These are phyloP conservation scores for Lipomyces sp. DNA, from an alignment of 805 yeast genomes.

Conservation along the genomic window DNA sequence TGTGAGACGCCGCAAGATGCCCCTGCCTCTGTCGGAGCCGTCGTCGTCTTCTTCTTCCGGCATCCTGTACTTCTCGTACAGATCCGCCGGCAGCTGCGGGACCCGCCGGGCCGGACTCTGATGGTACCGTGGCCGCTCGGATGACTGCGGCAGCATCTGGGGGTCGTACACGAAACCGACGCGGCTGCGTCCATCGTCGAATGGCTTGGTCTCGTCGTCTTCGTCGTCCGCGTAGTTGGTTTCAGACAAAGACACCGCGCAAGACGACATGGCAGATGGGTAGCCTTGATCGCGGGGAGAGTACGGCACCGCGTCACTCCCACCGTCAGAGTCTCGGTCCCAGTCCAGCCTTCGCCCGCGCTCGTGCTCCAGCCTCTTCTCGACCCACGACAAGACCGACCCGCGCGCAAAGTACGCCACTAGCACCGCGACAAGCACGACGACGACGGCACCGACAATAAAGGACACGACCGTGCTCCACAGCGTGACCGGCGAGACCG, in stretches of 20 bases:
- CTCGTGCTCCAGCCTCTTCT: constrained; percentile 6
- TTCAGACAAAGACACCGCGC: background rate
- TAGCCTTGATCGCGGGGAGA: background rate
- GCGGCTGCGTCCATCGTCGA: background rate
- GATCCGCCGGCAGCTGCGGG: background rate
- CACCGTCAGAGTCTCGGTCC: constrained; percentile 2
- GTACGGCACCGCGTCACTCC: too few relatives aligned
- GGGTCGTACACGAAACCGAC: constrained; percentile 11
- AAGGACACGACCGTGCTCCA: constrained; percentile 20
- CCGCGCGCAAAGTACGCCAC: constrained; percentile 11
- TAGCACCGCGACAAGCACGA: background rate
- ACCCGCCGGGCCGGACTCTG: constrained; percentile 7
- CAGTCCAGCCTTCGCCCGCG: background rate
- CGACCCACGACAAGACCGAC: constrained; percentile 5
- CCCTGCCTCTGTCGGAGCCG: background rate
- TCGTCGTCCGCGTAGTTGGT: background rate
- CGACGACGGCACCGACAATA: constrained; percentile 7
- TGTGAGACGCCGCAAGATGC: constrained; percentile 9
- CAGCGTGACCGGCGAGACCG: constrained; percentile 15
- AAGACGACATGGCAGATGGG: background rate
- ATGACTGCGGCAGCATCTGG: constrained; percentile 1
- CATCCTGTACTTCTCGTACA: constrained; percentile 1
- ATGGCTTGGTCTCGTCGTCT: background rate
- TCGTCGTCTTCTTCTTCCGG: constrained; percentile 4
- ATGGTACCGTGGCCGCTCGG: constrained; percentile 1